Evolutionary conservation across 2,329 filamentous ascomycete species (phyloP).

Genomic region (Epichloe hybrida): DNA sequence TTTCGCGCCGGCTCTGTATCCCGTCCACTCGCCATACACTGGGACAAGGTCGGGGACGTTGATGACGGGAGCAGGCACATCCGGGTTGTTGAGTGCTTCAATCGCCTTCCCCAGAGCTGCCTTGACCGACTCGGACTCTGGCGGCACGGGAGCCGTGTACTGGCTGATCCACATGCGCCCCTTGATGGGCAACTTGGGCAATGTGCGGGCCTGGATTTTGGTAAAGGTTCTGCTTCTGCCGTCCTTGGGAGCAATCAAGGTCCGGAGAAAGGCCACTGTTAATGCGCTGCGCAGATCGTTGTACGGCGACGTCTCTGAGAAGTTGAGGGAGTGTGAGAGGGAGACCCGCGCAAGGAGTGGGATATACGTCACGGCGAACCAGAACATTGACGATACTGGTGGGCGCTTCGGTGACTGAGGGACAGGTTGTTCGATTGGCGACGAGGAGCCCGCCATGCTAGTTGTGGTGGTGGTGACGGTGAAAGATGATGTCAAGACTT

Average conservation of each 20-base stretch:
- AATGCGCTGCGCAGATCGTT: conserved; percentile 68
- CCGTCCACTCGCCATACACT: conserved; percentile 65
- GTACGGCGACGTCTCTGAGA: conserved; percentile 57
- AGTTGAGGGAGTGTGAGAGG: conserved; percentile 48
- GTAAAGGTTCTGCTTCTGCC: conserved; percentile 37
- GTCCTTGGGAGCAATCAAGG: conserved; percentile 33
- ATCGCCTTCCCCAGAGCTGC: conserved; percentile 46
- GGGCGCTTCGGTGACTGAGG: background rate
- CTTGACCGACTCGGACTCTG: conserved; percentile 36
- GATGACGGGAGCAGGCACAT: conserved; percentile 6
- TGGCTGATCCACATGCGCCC: conserved; percentile 73
- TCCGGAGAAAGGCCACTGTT: conserved; percentile 57
- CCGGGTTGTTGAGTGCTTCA: conserved; percentile 10
- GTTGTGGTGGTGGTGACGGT: background rate
- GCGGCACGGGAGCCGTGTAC: conserved; percentile 47
- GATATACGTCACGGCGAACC: conserved; percentile 45
- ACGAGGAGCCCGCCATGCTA: conserved; percentile 1
- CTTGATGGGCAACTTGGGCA: conserved; percentile 54
- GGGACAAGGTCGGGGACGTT: conserved; percentile 37
- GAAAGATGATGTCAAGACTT: background rate
- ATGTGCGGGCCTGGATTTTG: conserved; percentile 48
- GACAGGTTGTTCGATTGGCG: background rate
- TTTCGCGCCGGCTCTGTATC: conserved; percentile 44
- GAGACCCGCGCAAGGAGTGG: conserved; percentile 35
- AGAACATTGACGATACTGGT: background rate